A percentile compares a stretch with the other conserved stretches of the same genome.
Conservation (phyloP, 2,329 filamentous ascomycete genomes). For the Talaromyces marneffei region DNA sequence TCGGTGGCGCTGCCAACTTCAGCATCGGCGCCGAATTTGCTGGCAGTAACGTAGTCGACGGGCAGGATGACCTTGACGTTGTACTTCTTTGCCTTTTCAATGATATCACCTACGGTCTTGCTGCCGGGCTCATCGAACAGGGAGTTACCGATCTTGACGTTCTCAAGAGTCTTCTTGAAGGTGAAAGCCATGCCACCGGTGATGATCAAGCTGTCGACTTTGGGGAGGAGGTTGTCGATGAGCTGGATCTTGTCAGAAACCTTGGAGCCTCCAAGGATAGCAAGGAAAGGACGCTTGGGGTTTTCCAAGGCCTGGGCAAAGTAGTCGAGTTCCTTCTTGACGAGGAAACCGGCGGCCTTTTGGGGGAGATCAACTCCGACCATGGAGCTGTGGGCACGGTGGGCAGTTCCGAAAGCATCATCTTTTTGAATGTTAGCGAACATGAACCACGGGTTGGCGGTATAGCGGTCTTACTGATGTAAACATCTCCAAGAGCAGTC, state of each 20-base stretch:
- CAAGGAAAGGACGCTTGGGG: constrained; percentile 92
- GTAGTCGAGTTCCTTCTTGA: constrained; percentile 99
- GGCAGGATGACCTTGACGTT: constrained; percentile 92
- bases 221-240: constrained; percentile 96
- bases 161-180: constrained; percentile 98
- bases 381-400: constrained; percentile 99
- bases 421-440: constrained; percentile 49
- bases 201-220: constrained; percentile 94
- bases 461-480: constrained; percentile 67
- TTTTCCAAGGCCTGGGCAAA: constrained; percentile 94
- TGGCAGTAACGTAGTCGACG: constrained; percentile 89
- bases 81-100: constrained; percentile 96
- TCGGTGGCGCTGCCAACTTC: constrained; percentile 76
- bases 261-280: constrained; percentile 96
- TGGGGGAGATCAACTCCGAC: constrained; percentile 92
- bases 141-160: constrained; percentile 79
- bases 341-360: constrained; percentile 95
- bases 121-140: constrained; percentile 91
- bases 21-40: constrained; percentile 88
- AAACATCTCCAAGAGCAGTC: constrained; percentile 90
- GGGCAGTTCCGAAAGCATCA: constrained; percentile 96
- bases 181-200: constrained; percentile 99
- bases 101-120: constrained; percentile 80
- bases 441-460: background rate
- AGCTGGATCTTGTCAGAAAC: constrained; percentile 99